Percentiles rank a stretch among this genome's conserved stretches.
These are phyloP conservation scores for Capronia coronata DNA, from an alignment of 2,329 filamentous ascomycete genomes.

Conservation along the genomic window DNA sequence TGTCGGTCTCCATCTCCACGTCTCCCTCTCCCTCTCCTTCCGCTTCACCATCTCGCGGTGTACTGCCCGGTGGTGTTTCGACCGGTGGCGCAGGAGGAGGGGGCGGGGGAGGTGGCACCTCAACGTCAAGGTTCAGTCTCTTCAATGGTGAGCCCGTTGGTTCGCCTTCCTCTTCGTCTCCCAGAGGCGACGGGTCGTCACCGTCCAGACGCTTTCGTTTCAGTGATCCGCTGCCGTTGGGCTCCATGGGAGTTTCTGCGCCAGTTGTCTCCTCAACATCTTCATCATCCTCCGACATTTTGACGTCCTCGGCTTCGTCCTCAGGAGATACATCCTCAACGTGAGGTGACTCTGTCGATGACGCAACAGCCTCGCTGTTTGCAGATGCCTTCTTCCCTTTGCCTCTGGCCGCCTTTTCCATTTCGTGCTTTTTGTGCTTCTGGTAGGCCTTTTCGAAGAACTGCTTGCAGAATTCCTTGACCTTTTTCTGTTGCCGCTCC, in stretches of 20 bases:
- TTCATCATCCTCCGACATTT: conserved; percentile 40
- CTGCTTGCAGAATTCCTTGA: conserved; percentile 76
- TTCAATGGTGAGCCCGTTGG: conserved; percentile 22
- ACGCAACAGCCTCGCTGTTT: conserved; percentile 26
- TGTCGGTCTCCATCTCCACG: conserved; percentile 25
- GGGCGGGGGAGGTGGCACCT: conserved; percentile 32
- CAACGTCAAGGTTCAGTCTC: conserved; percentile 19
- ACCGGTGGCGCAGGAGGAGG: conserved; percentile 28
- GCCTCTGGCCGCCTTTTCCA: conserved; percentile 51
- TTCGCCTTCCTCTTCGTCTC: conserved; percentile 22
- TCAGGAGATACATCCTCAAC: conserved; percentile 24
- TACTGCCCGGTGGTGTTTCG: conserved; percentile 24
- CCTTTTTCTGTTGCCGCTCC: conserved; percentile 70
- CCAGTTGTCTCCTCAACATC: conserved; percentile 33
- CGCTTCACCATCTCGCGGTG: conserved; percentile 18
- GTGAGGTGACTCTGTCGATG: conserved; percentile 28
- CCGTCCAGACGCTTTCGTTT: conserved; percentile 57
- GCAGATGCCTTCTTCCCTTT: conserved; percentile 29
- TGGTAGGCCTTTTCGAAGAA: conserved; percentile 80
- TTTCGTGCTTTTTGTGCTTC: conserved; percentile 66
- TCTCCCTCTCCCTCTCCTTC: conserved; percentile 6
- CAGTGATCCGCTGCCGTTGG: conserved; percentile 32
- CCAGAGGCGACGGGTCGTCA: conserved; percentile 25
- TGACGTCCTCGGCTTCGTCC: conserved; percentile 32
- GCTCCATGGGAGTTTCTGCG: conserved; percentile 15